Evolutionary conservation across 305 asterid genomes (phyloP), one percentile per base, ranked within the genome.

Genomic region (Fraxinus greggii): DNA sequence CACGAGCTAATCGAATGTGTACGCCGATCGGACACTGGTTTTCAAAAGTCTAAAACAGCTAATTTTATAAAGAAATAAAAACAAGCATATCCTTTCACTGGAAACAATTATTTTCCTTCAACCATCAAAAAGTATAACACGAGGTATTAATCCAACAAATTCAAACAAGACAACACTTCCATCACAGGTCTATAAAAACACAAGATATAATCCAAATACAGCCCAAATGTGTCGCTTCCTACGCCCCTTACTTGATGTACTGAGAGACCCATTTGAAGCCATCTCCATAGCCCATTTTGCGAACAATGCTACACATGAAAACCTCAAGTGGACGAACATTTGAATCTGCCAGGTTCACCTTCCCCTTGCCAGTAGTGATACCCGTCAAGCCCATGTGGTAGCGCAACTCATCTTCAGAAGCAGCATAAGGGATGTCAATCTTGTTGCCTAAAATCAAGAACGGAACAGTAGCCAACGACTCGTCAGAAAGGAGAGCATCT

Each of bases 201-300:
- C 38, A 33, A 33, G 38, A 33, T 33, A 33, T 33, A 33, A 33
- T 33, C 38, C 38, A 35, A 5, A 33, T 35, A 5, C 7, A 35
- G 38, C 38, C 48, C 48, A 5, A 33, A 5, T 32, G 35, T 32
- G 38, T 45, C 3, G 26, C 54, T 51, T n/a, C 33, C 24, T 28
- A 31, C 15, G 21, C n/a, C 72, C 80, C 8, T 59, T 80, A 89
- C 76, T 89, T 87, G 7, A 89, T 89, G 79, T 89, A 89, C 32
- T 89, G 92, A 76, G 92, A 87, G n/a, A 87, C 88, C 93, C 93
- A 90, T 78, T 88, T 87, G 89, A 90, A 90, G 78, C 93, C 93
- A 35, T 90, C 93, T n/a, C 92, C 90, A 70, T 87, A 89, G 7
- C 92, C 90, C 92, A 89, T 89, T 83, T 89, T 89, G 33, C 92